These are phyloP conservation scores for Verticillium nonalfalfae DNA, from an alignment of 2,329 filamentous ascomycete species.

Conservation along the genomic window DNA sequence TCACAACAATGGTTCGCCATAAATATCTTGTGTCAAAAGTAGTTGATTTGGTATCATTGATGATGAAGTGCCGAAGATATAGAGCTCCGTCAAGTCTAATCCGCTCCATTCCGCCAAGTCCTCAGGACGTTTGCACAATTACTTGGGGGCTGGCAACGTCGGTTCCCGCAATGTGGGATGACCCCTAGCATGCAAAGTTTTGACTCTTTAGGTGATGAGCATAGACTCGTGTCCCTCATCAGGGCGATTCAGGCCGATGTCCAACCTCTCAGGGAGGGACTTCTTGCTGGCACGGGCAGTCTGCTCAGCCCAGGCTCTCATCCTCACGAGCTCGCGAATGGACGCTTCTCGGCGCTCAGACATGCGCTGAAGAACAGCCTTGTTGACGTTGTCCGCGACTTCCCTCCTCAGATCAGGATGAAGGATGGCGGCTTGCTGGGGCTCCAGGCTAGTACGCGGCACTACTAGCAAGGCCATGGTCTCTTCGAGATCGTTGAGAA, in stretches of 20 bases:
- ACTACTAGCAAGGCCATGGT: slow-evolving; percentile 93
- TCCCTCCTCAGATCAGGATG: slow-evolving; percentile 72
- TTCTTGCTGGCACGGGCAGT: slow-evolving; percentile 41
- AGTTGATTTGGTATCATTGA: too few species aligned
- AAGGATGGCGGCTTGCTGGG: slow-evolving; percentile 69
- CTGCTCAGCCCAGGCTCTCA: slow-evolving; percentile 80
- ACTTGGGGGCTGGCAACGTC: too few species aligned
- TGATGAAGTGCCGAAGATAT: too few species aligned
- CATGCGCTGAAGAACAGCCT: slow-evolving; percentile 73
- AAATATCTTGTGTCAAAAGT: too few species aligned
- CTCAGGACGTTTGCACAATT: too few species aligned
- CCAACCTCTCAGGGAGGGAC: slow-evolving; percentile 31
- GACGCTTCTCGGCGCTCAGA: slow-evolving; percentile 71
- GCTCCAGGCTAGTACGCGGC: slow-evolving; percentile 69
- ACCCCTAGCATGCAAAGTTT: background rate
- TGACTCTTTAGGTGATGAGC: slow-evolving; percentile 8
- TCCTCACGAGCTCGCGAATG: slow-evolving; percentile 72
- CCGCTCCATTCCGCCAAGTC: too few species aligned
- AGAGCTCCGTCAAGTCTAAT: too few species aligned
- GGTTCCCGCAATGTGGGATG: too few species aligned
- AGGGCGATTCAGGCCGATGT: slow-evolving; percentile 28
- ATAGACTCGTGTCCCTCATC: slow-evolving; percentile 12
- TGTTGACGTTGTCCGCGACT: slow-evolving; percentile 85
- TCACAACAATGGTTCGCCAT: too few species aligned
- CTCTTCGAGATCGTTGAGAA: slow-evolving; percentile 79